phyloP scores from a whole-genome alignment of 2,329 filamentous ascomycete species.

The Raffaelea ambrosiae region DNA sequence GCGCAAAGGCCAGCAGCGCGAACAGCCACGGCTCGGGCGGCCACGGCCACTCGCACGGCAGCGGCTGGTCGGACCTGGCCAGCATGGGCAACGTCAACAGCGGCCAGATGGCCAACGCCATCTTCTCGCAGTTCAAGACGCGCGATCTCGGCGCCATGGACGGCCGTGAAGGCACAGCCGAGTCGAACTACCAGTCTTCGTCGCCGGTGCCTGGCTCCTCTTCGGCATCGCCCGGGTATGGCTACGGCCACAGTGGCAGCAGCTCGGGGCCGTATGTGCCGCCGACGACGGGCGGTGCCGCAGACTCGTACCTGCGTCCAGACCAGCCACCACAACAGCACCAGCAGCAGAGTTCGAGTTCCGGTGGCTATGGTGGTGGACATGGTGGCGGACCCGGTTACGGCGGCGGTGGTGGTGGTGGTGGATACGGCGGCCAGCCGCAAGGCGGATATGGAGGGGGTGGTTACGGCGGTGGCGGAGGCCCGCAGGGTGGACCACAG shows the following conservation, averaged over 20 bases:
- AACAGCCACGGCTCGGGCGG: conserved; percentile 14
- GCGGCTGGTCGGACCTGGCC: conserved; percentile 38
- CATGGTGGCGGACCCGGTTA: not conserved
- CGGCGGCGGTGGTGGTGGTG: not conserved
- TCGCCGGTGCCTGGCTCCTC: conserved; percentile 20
- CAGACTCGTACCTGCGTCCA: conserved; percentile 9
- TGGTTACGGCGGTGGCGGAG: not conserved
- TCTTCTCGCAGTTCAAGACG: conserved; percentile 54
- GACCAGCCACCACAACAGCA: conserved; percentile 1
- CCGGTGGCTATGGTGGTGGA: not conserved
- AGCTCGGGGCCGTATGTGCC: not conserved
- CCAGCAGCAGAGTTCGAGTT: not conserved
- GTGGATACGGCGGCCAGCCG: not conserved
- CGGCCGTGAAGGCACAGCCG: conserved; percentile 29
- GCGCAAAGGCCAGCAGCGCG: conserved; percentile 19
- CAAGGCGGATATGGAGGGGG: not conserved
- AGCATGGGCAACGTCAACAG: conserved; percentile 22
- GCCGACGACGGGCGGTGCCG: conserved; percentile 6
- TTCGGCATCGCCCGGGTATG: conserved; percentile 24
- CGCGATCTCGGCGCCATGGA: conserved; percentile 49
- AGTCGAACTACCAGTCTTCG: conserved; percentile 21
- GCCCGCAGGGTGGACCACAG: not conserved
- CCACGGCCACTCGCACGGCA: conserved; percentile 19
- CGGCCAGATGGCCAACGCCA: conserved; percentile 38
- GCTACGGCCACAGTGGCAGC: conserved; percentile 27